These are phyloP conservation scores for Teratosphaeria epicoccoides DNA, from an alignment of 2,329 filamentous ascomycete species.

Conservation along the genomic window DNA sequence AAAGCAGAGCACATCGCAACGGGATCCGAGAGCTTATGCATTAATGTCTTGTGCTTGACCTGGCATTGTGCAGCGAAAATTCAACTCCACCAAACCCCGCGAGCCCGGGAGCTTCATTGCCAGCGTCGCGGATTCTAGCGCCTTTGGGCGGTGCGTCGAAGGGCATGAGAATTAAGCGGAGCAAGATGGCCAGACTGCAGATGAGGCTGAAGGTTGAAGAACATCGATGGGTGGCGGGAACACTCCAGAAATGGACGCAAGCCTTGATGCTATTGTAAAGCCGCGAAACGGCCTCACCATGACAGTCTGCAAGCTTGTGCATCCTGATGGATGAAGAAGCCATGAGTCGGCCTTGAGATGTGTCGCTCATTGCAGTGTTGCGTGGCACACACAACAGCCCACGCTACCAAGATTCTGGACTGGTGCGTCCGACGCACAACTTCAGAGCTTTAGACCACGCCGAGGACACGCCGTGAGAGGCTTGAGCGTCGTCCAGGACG, in stretches of 20 bases:
- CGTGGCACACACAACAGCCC: too few relatives aligned
- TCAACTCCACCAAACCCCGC: slow-evolving; percentile 15
- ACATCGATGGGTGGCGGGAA: slow-evolving; percentile 31
- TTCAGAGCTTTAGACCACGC: too few relatives aligned
- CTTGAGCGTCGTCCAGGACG: too few relatives aligned
- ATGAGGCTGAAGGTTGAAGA: slow-evolving; percentile 34
- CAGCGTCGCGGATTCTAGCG: slow-evolving; percentile 14
- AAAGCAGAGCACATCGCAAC: slow-evolving; percentile 33
- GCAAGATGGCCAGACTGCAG: slow-evolving; percentile 37
- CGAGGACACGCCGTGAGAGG: too few relatives aligned
- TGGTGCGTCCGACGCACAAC: too few relatives aligned
- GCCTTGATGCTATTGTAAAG: slow-evolving; percentile 16
- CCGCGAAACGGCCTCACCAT: background rate
- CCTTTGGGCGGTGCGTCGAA: slow-evolving; percentile 20
- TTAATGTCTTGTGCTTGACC: slow-evolving; percentile 35
- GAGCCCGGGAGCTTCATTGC: slow-evolving; percentile 10
- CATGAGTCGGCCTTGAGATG: too few relatives aligned
- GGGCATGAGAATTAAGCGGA: slow-evolving; percentile 27
- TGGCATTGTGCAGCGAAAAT: slow-evolving; percentile 17
- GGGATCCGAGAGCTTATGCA: slow-evolving; percentile 38
- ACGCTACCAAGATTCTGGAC: too few relatives aligned
- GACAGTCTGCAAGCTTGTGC: background rate
- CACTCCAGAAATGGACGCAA: slow-evolving; percentile 30
- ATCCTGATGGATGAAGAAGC: background rate
- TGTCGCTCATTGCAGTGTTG: too few relatives aligned